Evolutionary conservation across 208 protist genomes (phyloP).

Genomic region (Balamuthia mandrillaris): DNA sequence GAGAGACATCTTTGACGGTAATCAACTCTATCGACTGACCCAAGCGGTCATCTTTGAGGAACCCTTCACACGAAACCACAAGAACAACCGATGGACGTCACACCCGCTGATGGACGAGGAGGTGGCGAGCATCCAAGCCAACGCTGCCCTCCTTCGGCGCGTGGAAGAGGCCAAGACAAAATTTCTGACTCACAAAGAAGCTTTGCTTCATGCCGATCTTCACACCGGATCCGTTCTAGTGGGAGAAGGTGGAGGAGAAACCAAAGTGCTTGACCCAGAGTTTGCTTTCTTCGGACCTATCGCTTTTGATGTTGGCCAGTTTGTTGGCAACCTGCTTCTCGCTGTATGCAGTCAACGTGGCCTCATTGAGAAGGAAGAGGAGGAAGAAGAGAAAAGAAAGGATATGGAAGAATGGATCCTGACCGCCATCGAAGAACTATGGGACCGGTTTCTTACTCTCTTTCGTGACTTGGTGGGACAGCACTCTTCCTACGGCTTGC

Average conservation of each 20-base stretch:
- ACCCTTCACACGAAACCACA: too few relatives aligned
- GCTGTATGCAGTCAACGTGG: conserved; percentile 29
- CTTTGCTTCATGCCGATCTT: conserved; percentile 37
- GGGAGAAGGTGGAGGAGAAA: not conserved
- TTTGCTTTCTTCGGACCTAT: conserved; percentile 40
- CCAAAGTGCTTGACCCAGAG: conserved; percentile 36
- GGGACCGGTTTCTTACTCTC: not conserved
- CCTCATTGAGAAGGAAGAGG: not conserved
- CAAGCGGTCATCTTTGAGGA: too few relatives aligned
- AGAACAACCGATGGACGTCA: too few relatives aligned
- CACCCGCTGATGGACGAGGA: not conserved
- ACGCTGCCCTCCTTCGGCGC: too few relatives aligned
- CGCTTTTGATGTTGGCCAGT: conserved; percentile 26
- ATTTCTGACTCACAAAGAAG: conserved; percentile 28
- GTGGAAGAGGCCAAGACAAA: not conserved
- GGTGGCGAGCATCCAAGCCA: too few relatives aligned
- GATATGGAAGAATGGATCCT: not conserved
- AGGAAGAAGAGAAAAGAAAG: not conserved
- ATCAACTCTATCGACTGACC: too few relatives aligned
- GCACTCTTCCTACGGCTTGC: not conserved
- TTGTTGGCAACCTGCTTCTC: conserved; percentile 34
- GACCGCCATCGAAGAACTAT: not conserved
- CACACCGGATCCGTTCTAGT: conserved; percentile 43
- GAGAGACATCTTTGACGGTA: too few relatives aligned
- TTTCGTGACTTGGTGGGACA: not conserved